Evolutionary conservation across 805 yeast species (phyloP).

Genomic region (Yamadazyma nakazawae): DNA sequence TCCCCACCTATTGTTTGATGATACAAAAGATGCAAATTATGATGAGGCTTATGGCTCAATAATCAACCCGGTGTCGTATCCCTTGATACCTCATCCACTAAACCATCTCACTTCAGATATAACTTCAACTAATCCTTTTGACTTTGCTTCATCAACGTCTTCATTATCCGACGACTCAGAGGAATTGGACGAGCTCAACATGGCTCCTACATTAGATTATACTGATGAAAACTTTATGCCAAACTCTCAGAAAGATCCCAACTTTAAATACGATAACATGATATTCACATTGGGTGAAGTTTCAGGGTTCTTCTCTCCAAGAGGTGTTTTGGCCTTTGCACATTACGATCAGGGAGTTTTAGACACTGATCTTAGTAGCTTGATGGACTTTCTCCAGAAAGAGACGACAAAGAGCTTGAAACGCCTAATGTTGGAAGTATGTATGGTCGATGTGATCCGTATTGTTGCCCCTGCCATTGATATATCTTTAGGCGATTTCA

Average conservation of each 20-base stretch:
- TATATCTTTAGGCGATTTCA: slow-evolving; percentile 35
- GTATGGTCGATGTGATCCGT: slow-evolving; percentile 42
- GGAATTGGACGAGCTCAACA: not conserved
- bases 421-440: slow-evolving; percentile 25
- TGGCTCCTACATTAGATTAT: slow-evolving; percentile 25
- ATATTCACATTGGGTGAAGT: slow-evolving; percentile 54
- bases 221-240: slow-evolving; percentile 32
- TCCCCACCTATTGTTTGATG: slow-evolving; percentile 62
- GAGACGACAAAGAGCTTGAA: slow-evolving; percentile 50
- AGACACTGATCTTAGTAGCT: slow-evolving; percentile 40
- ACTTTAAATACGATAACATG: slow-evolving; percentile 51
- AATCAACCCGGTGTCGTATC: slow-evolving; percentile 59
- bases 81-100: slow-evolving; percentile 61
- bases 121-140: slow-evolving; percentile 14
- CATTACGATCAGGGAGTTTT: slow-evolving; percentile 33
- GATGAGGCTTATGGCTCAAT: slow-evolving; percentile 50
- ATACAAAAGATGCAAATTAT: slow-evolving; percentile 46
- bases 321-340: slow-evolving; percentile 36
- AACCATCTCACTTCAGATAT: slow-evolving; percentile 21
- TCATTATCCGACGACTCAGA: not conserved
- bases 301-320: slow-evolving; percentile 46
- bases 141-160: not conserved
- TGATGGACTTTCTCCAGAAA: slow-evolving; percentile 65
- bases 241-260: slow-evolving; percentile 27
- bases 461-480: slow-evolving; percentile 46